A percentile compares a stretch with the other conserved stretches of the same genome.
phyloP scores from a whole-genome alignment of 768 basidiomycete genomes.

The Guyanaporus albipodus region DNA sequence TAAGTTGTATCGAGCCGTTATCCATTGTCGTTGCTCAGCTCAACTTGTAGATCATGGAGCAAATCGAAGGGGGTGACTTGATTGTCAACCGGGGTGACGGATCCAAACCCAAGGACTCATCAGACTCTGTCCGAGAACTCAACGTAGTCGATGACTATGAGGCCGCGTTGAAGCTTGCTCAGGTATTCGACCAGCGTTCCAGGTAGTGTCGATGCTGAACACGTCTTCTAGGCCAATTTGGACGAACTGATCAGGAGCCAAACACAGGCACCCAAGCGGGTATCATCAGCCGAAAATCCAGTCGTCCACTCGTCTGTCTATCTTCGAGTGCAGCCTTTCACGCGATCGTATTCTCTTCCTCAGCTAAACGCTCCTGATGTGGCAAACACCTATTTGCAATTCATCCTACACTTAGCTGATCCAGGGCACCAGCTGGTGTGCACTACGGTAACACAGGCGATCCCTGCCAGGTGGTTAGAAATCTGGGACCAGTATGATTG shows the following conservation, averaged over 20 bases:
- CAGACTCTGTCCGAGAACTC: constrained; percentile 55
- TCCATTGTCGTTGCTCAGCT: constrained; percentile 2
- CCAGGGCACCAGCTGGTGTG: constrained; percentile 74
- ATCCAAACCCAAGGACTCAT: constrained; percentile 59
- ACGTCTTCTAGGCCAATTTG: constrained; percentile 59
- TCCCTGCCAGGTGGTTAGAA: constrained; percentile 83
- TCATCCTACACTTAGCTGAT: constrained; percentile 65
- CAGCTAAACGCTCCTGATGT: constrained; percentile 22
- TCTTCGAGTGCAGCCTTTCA: constrained; percentile 88
- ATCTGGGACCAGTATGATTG: constrained; percentile 91
- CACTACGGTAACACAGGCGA: constrained; percentile 76
- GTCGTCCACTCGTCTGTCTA: constrained; percentile 88
- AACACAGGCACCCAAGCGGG: constrained; percentile 30
- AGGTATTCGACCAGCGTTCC: constrained; percentile 43
- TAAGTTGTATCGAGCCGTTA: constrained; percentile 34
- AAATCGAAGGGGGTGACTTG: constrained; percentile 90
- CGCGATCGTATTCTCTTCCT: constrained; percentile 50
- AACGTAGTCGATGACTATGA: constrained; percentile 84
- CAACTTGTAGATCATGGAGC: constrained; percentile 74
- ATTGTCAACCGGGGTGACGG: constrained; percentile 82
- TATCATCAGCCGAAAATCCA: constrained; percentile 45
- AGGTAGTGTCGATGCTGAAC: not conserved
- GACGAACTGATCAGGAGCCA: constrained; percentile 72
- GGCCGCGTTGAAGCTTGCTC: constrained; percentile 78
- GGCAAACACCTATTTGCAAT: constrained; percentile 46